A percentile compares a stretch with the other conserved stretches of the same genome.
Conservation (phyloP, 1,139 yeast species). For the Zygosaccharomyces pseudobailii region DNA sequence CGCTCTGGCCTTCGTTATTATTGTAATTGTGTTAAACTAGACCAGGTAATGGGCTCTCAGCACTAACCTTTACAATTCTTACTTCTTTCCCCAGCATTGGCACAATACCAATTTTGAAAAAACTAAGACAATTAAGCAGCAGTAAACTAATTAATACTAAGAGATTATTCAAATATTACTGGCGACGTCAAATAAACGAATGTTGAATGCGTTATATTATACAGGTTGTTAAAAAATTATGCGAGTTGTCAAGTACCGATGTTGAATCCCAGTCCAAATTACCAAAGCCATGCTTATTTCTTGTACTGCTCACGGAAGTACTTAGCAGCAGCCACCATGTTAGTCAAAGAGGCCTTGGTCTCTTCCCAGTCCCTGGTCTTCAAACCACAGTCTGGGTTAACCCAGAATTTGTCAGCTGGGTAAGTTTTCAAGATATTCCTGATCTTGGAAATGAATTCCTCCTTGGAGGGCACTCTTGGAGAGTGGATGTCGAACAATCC, state of each 20-base stretch:
- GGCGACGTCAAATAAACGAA: constrained; percentile 21
- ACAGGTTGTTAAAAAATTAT: constrained; percentile 14
- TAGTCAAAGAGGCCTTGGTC: constrained; percentile 80
- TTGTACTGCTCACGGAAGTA: constrained; percentile 69
- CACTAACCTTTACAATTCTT: no score
- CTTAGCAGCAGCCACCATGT: constrained; percentile 99
- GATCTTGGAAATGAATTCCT: constrained; percentile 91
- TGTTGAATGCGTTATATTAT: constrained; percentile 36
- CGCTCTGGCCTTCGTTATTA: background rate
- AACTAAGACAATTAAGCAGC: background rate
- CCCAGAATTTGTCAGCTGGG: constrained; percentile 98
- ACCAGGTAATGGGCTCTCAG: no score
- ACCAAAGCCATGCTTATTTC: constrained; percentile 18
- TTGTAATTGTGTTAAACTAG: no score
- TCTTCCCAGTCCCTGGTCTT: constrained; percentile 97
- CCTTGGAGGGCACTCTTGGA: constrained; percentile 98
- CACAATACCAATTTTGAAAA: background rate
- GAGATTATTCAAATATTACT: background rate
- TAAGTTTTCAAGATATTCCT: constrained; percentile 91
- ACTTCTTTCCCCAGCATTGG: no score
- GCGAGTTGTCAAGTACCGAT: constrained; percentile 20
- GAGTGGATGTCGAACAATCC: constrained; percentile 99
- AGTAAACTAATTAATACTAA: background rate
- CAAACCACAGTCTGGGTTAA: constrained; percentile 99
- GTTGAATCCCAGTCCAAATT: constrained; percentile 22